Base-by-base conservation (phyloP, 148 eudicot species). In the Talinum fruticosum region DNA sequence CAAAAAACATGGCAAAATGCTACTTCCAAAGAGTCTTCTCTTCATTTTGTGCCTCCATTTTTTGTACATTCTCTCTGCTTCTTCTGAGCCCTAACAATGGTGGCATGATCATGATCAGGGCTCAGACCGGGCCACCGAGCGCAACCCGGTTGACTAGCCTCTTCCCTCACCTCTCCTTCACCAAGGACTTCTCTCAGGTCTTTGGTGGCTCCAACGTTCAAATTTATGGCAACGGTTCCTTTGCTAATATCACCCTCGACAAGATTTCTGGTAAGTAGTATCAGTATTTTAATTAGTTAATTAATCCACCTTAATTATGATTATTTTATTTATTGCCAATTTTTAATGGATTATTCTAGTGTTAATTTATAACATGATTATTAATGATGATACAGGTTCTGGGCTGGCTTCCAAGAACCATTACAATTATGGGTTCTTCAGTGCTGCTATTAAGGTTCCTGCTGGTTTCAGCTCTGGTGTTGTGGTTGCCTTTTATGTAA, bases 401-500 rank as follows among this genome's bases (percentile, higher is more conserved):
- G 98, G 98, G 61, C 38, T 95, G 81, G 85, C 72, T 1, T 92
- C 98, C 0, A 87, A 81, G 73, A 83, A 82, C 74, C 85, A 80
- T 71, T 92, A 90, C 82, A 69, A 86, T 49, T 84, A 92, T 80
- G 98, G 98, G 16, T 95, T 95, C 72, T 95, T 92, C 81, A 95
- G 88, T 89, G 92, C 97, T 66, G 89, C 93, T 45, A 81, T 95
- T 15, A 90, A 92, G 76, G 89, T 92, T 47, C 98, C 98, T 75
- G 68, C 92, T 74, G 96, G 98, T 76, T 87, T 90, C 71, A 86
- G 94, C 79, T 92, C 98, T 77, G 98, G 98, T 54, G 89, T 95
- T 68, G 98, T 95, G 8, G 86, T 92, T n/a, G 98, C 98, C 72
- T 95, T 90, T 37, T 95, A 95, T 81, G 98, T 95, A 78, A 89